A percentile compares a stretch with the other conserved stretches of the same genome.
phyloP scores from a whole-genome alignment of 1,284 basidiomycete genomes.

The Leccinum solheimii region DNA sequence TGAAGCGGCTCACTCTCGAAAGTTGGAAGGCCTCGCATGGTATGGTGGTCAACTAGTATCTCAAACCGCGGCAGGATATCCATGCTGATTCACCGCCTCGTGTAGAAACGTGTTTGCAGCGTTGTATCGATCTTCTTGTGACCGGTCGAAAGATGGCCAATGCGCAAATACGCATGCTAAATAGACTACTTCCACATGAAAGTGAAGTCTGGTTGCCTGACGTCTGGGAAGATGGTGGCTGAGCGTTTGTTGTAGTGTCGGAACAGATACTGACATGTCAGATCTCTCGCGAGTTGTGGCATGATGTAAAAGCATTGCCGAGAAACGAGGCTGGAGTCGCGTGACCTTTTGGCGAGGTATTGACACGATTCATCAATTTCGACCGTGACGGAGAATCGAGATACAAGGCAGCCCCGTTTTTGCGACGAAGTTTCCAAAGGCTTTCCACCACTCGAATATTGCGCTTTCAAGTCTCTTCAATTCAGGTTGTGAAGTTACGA shows the following conservation, averaged over 20 bases:
- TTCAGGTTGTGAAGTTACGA: neutral
- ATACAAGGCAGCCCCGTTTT: slow-evolving; percentile 2
- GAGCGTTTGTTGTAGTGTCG: neutral
- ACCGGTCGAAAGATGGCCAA: slow-evolving; percentile 5
- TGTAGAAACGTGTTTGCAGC: slow-evolving; percentile 36
- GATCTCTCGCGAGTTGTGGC: neutral
- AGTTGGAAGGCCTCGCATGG: slow-evolving; percentile 36
- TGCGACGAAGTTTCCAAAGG: neutral
- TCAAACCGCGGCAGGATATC: slow-evolving; percentile 14
- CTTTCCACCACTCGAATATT: neutral
- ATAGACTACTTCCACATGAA: neutral
- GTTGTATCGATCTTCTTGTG: slow-evolving; percentile 22
- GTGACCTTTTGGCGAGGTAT: slow-evolving; percentile 7
- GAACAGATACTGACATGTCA: neutral
- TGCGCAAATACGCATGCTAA: slow-evolving; percentile 4
- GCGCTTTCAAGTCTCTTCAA: neutral
- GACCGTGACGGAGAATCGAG: slow-evolving; percentile 4
- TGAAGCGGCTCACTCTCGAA: slow-evolving; percentile 31
- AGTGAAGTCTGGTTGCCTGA: neutral
- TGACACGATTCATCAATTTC: neutral
- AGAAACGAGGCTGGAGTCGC: slow-evolving; percentile 3
- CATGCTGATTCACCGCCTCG: slow-evolving; percentile 27
- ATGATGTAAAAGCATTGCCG: neutral
- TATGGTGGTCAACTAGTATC: slow-evolving; percentile 28
- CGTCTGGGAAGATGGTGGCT: neutral